Conservation (phyloP, 768 basidiomycete genomes). For the Leccinum uliginosum region DNA sequence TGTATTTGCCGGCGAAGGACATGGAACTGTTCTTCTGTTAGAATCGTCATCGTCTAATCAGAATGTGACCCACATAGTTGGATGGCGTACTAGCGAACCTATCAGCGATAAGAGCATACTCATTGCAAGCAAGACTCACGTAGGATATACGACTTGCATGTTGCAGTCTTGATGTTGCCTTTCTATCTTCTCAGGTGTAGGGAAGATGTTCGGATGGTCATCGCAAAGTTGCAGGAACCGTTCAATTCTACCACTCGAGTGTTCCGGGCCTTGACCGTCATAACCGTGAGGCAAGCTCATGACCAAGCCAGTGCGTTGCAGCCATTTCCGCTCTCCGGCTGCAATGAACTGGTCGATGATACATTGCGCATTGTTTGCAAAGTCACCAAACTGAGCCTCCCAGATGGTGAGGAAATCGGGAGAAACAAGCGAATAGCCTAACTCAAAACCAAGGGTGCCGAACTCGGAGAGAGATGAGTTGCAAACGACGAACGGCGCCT, state of each 20-base stretch:
- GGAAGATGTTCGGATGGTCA: conserved; percentile 91
- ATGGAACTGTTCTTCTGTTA: conserved; percentile 62
- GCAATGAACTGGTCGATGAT: conserved; percentile 99
- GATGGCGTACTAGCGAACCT: conserved; percentile 70
- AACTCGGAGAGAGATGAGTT: conserved; percentile 97
- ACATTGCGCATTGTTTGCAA: conserved; percentile 94
- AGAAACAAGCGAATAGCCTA: conserved; percentile 97
- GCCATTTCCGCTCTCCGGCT: conserved; percentile 95
- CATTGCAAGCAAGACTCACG: conserved; percentile 46
- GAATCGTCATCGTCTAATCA: conserved; percentile 3
- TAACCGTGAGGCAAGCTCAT: conserved; percentile 92
- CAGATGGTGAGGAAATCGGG: conserved; percentile 91
- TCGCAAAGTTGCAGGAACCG: conserved; percentile 97
- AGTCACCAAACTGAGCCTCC: conserved; percentile 99
- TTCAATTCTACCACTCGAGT: conserved; percentile 93
- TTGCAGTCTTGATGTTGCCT: conserved; percentile 99
- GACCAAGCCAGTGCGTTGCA: conserved; percentile 89
- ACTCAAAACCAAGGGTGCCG: conserved; percentile 93
- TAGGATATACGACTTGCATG: conserved; percentile 98
- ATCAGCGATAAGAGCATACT: conserved; percentile 4
- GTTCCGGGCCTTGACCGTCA: conserved; percentile 98
- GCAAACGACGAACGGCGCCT: conserved; percentile 92
- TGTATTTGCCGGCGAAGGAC: conserved; percentile 95
- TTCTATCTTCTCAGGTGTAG: conserved; percentile 82
- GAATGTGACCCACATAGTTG: conserved; percentile 61